Base-by-base conservation (phyloP, 164 flowering plant genomes). In the Magnolia kwangsiensis region DNA sequence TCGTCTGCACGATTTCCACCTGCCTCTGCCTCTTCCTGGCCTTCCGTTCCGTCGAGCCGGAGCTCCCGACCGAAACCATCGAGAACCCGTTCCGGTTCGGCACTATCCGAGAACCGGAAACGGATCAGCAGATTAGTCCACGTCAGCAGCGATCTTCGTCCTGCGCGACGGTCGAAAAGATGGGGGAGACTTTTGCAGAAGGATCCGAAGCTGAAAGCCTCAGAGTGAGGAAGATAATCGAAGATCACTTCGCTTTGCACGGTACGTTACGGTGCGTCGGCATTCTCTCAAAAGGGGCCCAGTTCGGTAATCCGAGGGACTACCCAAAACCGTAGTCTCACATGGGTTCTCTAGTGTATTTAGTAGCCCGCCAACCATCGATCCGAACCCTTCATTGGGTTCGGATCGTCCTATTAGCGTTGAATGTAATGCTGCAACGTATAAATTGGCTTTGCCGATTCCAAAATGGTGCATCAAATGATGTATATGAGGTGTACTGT, bases 121-220 rank as follows among this genome's bases (percentile, higher is more conserved):
- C 50, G 11, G 72, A 19, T 13, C 23, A 11, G 61, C 61, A 3
- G 61, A 55, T 55, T 11, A 16, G 2, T 11, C 61, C 61, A 16
- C 19, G 19, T 16, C 50, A 51, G 61, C 71, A 23, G 37, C 29
- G 50, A n/a, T 50, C 82, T 74, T 31, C 71, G 27, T 67, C 86
- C 21, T 95, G 98, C 77, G 99, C 99, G 1, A 92, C 91, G 58
- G 99, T 95, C 13, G 96, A 95, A 63, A 89, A 93, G 78, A 95
- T 95, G 98, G 98, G 99, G 24, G 76, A 81, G 73, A 88, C 89
- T 45, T 51, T 20, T 8, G 81, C 80, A 1, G 80, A 77, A 11
- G 89, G 84, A 16, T 79, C 83, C 68, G 77, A 72, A 83, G 73
- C 84, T 71, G 89, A 87, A 27, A 90, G 88, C 69, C 85, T 93